These are phyloP conservation scores for Aquilaria agallochum DNA, from an alignment of 441 rosid genomes.

Conservation along the genomic window DNA sequence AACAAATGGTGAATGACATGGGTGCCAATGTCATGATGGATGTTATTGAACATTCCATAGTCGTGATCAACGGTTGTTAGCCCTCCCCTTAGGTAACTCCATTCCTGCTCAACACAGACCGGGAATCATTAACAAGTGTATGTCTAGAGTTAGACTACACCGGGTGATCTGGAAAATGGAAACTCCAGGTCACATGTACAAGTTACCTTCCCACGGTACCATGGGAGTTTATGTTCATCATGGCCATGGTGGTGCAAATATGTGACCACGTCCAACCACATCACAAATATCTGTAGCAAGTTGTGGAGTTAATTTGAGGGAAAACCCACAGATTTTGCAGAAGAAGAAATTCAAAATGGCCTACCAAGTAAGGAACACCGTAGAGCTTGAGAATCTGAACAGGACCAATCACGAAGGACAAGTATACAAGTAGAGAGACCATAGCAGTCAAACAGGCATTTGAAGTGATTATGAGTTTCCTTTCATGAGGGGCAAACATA, in stretches of 20 bases:
- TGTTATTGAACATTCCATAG: slow-evolving; percentile 53
- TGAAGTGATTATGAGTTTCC: slow-evolving; percentile 25
- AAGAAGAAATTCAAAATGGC: background rate
- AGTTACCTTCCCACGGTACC: slow-evolving; percentile 37
- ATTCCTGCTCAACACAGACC: slow-evolving; percentile 31
- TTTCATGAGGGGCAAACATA: slow-evolving; percentile 26
- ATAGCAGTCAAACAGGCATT: slow-evolving; percentile 29
- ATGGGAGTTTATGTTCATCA: slow-evolving; percentile 26
- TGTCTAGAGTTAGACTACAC: background rate
- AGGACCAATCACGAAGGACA: slow-evolving; percentile 32
- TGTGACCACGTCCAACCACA: slow-evolving; percentile 19
- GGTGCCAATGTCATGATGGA: slow-evolving; percentile 68
- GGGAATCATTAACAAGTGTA: background rate
- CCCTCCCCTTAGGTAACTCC: slow-evolving; percentile 66
- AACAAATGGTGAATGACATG: slow-evolving; percentile 65
- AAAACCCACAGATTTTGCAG: slow-evolving; percentile 3
- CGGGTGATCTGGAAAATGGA: no score
- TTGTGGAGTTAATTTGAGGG: background rate
- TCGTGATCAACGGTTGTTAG: slow-evolving; percentile 59
- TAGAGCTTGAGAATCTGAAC: slow-evolving; percentile 29
- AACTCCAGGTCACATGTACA: no score
- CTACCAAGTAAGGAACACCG: slow-evolving; percentile 29
- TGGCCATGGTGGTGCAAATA: slow-evolving; percentile 38
- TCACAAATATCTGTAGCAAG: slow-evolving; percentile 12
- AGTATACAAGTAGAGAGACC: slow-evolving; percentile 22